These are phyloP conservation scores for Zygosaccharomyces pseudorouxii DNA, from an alignment of 805 yeast species.

Conservation along the genomic window DNA sequence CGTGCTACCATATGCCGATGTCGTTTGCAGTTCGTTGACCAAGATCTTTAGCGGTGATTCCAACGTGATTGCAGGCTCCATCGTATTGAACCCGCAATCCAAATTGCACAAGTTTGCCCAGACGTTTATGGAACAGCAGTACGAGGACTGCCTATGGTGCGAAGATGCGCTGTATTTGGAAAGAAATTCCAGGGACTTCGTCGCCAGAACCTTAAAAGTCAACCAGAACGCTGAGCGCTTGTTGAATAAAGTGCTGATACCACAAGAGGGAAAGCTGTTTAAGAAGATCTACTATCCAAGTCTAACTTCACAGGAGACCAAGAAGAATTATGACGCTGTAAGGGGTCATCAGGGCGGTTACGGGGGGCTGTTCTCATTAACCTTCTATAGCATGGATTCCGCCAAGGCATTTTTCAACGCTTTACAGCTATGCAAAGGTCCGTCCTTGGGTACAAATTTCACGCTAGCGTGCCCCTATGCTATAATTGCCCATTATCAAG, in stretches of 20 bases:
- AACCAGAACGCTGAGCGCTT: conserved; percentile 54
- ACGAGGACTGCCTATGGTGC: conserved; percentile 80
- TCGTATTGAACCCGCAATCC: conserved; percentile 70
- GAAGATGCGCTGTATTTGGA: conserved; percentile 92
- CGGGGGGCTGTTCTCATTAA: conserved; percentile 78
- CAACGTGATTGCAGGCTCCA: conserved; percentile 91
- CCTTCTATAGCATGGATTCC: conserved; percentile 57
- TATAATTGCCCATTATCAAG: conserved; percentile 77
- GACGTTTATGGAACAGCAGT: conserved; percentile 40
- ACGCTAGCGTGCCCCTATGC: conserved; percentile 82
- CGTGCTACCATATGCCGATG: conserved; percentile 77
- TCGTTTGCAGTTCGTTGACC: conserved; percentile 80
- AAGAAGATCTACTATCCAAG: conserved; percentile 70
- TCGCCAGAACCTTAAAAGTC: conserved; percentile 48
- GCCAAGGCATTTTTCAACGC: conserved; percentile 74
- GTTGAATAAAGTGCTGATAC: conserved; percentile 45
- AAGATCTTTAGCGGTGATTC: conserved; percentile 93
- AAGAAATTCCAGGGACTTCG: conserved; percentile 88
- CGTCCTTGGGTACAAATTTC: conserved; percentile 86
- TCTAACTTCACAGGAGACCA: conserved; percentile 42
- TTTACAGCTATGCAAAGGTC: conserved; percentile 55
- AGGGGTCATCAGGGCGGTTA: conserved; percentile 74
- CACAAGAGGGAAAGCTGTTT: conserved; percentile 44
- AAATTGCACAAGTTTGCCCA: conserved; percentile 43
- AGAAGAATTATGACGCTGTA: conserved; percentile 62